Conservation (phyloP, 805 yeast species). For the Ogataea zsoltii region DNA sequence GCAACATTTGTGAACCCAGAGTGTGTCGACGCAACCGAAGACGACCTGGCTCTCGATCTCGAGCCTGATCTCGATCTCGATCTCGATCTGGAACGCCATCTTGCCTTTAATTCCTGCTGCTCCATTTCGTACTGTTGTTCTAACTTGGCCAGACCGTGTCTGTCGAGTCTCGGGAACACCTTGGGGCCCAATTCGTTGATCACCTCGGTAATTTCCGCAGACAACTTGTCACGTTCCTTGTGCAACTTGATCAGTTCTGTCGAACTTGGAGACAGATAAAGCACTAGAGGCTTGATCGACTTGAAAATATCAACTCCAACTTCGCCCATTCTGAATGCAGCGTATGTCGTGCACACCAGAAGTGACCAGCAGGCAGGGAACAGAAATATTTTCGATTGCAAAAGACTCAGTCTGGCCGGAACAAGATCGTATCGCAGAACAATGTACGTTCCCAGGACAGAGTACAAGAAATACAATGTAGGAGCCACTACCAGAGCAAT, state of each 20-base stretch:
- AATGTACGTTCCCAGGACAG: conserved; percentile 50
- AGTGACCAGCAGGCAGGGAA: conserved; percentile 56
- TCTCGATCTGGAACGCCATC: conserved; percentile 17
- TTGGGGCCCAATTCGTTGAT: conserved; percentile 83
- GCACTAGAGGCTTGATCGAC: conserved; percentile 74
- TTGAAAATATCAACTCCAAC: conserved; percentile 89
- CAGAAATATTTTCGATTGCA: conserved; percentile 28
- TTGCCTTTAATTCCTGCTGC: conserved; percentile 10
- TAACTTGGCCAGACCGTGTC: conserved; percentile 18
- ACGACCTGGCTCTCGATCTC: conserved; percentile 17
- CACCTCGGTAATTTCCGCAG: conserved; percentile 73
- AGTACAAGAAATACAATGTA: conserved; percentile 74
- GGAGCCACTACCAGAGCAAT: conserved; percentile 90
- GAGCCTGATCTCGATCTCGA: conserved; percentile 15
- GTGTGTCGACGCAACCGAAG: conserved; percentile 22
- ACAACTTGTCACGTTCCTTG: conserved; percentile 58
- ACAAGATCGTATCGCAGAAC: conserved; percentile 20
- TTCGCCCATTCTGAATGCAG: conserved; percentile 89
- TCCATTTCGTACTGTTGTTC: conserved; percentile 27
- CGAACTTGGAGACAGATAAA: conserved; percentile 55
- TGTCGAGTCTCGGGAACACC: conserved; percentile 74
- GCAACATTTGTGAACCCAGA: conserved; percentile 30
- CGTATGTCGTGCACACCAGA: conserved; percentile 75
- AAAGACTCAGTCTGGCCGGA: conserved; percentile 12
- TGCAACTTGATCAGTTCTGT: conserved; percentile 56